Evolutionary conservation across 2,329 filamentous ascomycete genomes (phyloP), one percentile per base, ranked within the genome.

Genomic region (Aspergillus ochraceoroseus): DNA sequence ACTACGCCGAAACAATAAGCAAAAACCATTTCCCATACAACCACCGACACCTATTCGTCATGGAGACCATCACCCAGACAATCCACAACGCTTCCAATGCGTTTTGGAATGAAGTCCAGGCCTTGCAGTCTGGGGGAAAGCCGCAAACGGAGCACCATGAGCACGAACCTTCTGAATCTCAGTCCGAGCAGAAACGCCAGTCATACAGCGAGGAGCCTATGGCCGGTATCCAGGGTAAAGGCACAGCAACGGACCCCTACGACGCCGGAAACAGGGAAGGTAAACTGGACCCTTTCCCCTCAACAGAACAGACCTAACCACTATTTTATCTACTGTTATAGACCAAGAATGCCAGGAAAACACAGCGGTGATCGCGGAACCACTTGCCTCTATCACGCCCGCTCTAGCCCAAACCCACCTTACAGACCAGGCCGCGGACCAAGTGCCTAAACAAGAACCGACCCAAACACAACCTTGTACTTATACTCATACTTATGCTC

Each of bases 201-300:
- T 48, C 66, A 39, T 62, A 62, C 26, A 70, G 70, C 32, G 63
- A 67, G 52, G 87, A 94, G 66, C 87, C 87, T 12, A 63, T 88
- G 30, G 83, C 84, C 13, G 87, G 87, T 14, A 69, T 78, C 36
- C 69, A 74, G 42, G 87, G 87, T 26, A 70, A 82, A 58, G 83
- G 84, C 3, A 73, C 74, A 15, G 73, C 72, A 29, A 78, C 76
- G 8, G 82, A 90, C 61, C 87, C 87, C 0, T 94, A 81, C 54
- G 87, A 92, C 58, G 79, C 79, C 43, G 87, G 87, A 33, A 92
- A 92, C 61, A 66, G 77, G n/a, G 73, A 78, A 70, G 75, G 71
- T 79, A 62, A 52, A 67, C 49, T 30, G 27, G 23, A 28, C 19
- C 9, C 8, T 17, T n/a, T 11, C 15, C 13, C n/a, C 14, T 19